Evolutionary conservation across 768 basidiomycete species (phyloP).

Genomic region (Collybiopsis confluens): DNA sequence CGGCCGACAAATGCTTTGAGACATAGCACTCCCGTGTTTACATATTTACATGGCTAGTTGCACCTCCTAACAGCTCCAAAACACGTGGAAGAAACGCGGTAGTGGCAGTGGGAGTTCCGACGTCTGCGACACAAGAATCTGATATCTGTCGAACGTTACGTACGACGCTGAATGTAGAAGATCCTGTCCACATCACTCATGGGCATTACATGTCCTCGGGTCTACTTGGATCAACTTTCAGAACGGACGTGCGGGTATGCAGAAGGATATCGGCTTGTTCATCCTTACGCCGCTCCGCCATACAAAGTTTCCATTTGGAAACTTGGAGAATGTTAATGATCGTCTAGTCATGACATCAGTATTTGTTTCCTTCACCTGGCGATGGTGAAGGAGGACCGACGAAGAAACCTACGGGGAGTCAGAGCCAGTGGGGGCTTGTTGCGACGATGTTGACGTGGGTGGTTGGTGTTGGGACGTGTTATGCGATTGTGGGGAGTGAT

Average conservation of each 20-base stretch:
- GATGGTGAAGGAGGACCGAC: too few species aligned
- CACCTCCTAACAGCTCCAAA: too few species aligned
- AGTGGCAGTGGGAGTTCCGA: slow-evolving; percentile 29
- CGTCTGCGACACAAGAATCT: slow-evolving; percentile 34
- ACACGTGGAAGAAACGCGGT: too few species aligned
- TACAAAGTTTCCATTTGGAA: slow-evolving; percentile 62
- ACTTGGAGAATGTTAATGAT: slow-evolving; percentile 71
- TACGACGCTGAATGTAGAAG: slow-evolving; percentile 50
- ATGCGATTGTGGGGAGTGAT: slow-evolving; percentile 41
- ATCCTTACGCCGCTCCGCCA: slow-evolving; percentile 55
- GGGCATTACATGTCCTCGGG: slow-evolving; percentile 71
- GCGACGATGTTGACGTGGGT: slow-evolving; percentile 49
- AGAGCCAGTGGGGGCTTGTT: slow-evolving; percentile 46
- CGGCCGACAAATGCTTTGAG: too few species aligned
- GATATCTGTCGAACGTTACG: slow-evolving; percentile 62
- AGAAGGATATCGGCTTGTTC: slow-evolving; percentile 46
- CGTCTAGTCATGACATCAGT: slow-evolving; percentile 63
- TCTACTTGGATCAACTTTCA: slow-evolving; percentile 54
- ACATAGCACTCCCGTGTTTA: too few species aligned
- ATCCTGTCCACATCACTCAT: slow-evolving; percentile 65
- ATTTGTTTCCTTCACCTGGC: slow-evolving; percentile 31
- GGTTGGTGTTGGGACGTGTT: slow-evolving; percentile 54
- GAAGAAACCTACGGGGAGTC: slow-evolving; percentile 17
- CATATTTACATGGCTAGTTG: too few species aligned
- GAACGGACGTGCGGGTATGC: slow-evolving; percentile 36